phyloP scores from a whole-genome alignment of 352 stramenopile species.

The Phytophthora citricola region DNA sequence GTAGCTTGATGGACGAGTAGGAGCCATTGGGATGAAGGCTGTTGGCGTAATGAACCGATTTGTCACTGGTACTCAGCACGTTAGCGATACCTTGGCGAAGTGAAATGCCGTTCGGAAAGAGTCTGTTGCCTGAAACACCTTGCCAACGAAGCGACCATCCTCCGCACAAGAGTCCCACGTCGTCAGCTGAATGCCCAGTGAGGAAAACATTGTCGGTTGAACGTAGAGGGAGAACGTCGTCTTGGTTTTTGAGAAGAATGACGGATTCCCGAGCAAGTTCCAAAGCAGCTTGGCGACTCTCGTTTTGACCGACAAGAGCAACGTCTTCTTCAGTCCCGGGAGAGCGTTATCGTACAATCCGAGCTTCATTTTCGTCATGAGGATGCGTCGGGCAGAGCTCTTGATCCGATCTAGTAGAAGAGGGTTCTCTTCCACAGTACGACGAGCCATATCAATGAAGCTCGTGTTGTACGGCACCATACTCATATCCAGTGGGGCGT shows the following conservation, averaged over 20 bases:
- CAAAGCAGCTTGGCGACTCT: conserved; percentile 64
- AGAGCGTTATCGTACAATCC: conserved; percentile 76
- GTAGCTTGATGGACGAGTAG: conserved; percentile 54
- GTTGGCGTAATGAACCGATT: conserved; percentile 57
- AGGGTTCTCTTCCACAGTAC: conserved; percentile 45
- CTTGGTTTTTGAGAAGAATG: conserved; percentile 86
- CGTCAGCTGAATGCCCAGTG: conserved; percentile 70
- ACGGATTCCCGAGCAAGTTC: conserved; percentile 83
- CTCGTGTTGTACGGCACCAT: conserved; percentile 78
- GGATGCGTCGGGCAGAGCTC: conserved; percentile 63
- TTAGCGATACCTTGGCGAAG: conserved; percentile 62
- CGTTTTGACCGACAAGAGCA: conserved; percentile 50
- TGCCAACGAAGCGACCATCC: conserved; percentile 91
- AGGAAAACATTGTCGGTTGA: conserved; percentile 56
- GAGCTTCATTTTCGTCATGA: conserved; percentile 78
- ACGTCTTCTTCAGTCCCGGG: conserved; percentile 48
- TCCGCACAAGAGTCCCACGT: conserved; percentile 76
- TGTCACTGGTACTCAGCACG: conserved; percentile 22
- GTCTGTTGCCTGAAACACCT: conserved; percentile 67
- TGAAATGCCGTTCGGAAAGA: conserved; percentile 72
- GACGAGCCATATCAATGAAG: conserved; percentile 62
- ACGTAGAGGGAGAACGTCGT: conserved; percentile 57
- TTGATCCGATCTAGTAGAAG: conserved; percentile 54
- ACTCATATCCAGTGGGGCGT: conserved; percentile 91
- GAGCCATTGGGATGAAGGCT: conserved; percentile 61